Evolutionary conservation across 768 basidiomycete genomes (phyloP), one percentile per base, ranked within the genome.

Genomic region (Symmetrospora coprosmae): DNA sequence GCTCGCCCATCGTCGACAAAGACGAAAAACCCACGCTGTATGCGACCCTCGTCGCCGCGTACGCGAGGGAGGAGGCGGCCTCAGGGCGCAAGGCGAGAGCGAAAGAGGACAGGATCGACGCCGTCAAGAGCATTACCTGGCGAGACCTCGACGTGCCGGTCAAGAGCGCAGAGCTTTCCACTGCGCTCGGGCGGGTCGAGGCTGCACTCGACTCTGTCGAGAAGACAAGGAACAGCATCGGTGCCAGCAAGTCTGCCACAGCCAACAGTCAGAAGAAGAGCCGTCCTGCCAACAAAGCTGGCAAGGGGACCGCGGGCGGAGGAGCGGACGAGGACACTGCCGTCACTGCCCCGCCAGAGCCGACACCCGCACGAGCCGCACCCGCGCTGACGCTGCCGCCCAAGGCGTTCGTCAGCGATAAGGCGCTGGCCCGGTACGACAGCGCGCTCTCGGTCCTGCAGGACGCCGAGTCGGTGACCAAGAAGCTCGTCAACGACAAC

Each of bases 391-490:
- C n/a, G n/a, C n/a, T n/a, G n/a, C n/a, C n/a, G n/a, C n/a, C n/a
- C n/a, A n/a, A n/a, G n/a, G n/a, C n/a, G n/a, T n/a, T n/a, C n/a
- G n/a, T n/a, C 43, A 25, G 43, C 25, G 43, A 85, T 71, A 81
- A 80, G 55, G 80, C 81, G 31, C 84, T 92, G 55, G 85, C 84
- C 21, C 84, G 85, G 0, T 96, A 87, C 66, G 90, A 94, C 73
- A 81, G 81, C 14, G 80, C 89, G 60, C 77, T 96, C 30, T 78
- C 80, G 25, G 83, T 87, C 0, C 71, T 94, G 62, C 89, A 86
- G 55, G 91, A 96, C 61, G 89, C 88, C 2, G 89, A 91, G 69
- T 83, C 82, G 8, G 81, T 88, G 1, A 81, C 87, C 2, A 78
- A 84, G 59, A 85, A 83, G 69, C 74, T 91, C n/a, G 75, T 80